Evolutionary conservation across 2,329 filamentous ascomycete genomes (phyloP).

Genomic region (Paracoccidioides lutzii): DNA sequence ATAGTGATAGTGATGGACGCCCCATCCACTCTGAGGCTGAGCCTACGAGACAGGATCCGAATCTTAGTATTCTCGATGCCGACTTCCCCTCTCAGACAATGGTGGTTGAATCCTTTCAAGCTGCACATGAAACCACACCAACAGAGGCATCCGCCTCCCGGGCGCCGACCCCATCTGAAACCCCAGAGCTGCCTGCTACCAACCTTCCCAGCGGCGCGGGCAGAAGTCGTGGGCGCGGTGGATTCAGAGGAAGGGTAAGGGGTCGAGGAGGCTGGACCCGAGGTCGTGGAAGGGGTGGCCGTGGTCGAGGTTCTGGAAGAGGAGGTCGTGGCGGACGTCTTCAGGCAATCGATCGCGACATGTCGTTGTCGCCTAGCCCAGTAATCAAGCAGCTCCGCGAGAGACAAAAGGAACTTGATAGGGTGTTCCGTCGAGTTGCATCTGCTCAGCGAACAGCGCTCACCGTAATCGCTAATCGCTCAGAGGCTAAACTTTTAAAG

Average conservation of each 20-base stretch:
- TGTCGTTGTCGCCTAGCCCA: slow-evolving; percentile 24
- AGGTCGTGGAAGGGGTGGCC: slow-evolving; percentile 20
- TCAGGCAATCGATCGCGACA: slow-evolving; percentile 19
- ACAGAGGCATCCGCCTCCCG: slow-evolving; percentile 7
- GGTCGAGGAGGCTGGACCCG: slow-evolving; percentile 22
- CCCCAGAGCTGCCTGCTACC: slow-evolving; percentile 8
- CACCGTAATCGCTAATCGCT: slow-evolving; percentile 26
- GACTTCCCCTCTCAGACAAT: not conserved
- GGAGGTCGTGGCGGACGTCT: slow-evolving; percentile 20
- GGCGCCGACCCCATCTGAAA: slow-evolving; percentile 6
- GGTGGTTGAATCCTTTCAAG: slow-evolving; percentile 4
- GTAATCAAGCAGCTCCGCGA: slow-evolving; percentile 27
- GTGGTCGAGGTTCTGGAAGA: slow-evolving; percentile 17
- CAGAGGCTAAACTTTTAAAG: slow-evolving; percentile 26
- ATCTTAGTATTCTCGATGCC: slow-evolving; percentile 1
- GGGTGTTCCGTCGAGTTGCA: slow-evolving; percentile 30
- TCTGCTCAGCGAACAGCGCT: slow-evolving; percentile 30
- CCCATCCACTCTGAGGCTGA: not conserved
- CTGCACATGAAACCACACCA: not conserved
- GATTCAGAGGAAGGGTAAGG: slow-evolving; percentile 13
- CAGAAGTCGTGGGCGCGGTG: slow-evolving; percentile 21
- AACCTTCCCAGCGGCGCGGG: slow-evolving; percentile 7
- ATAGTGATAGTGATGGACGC: not conserved
- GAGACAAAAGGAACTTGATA: slow-evolving; percentile 31
- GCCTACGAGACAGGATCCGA: not conserved